Evolutionary conservation across 2,329 filamentous ascomycete species (phyloP).

Genomic region (Bertia moriformis): DNA sequence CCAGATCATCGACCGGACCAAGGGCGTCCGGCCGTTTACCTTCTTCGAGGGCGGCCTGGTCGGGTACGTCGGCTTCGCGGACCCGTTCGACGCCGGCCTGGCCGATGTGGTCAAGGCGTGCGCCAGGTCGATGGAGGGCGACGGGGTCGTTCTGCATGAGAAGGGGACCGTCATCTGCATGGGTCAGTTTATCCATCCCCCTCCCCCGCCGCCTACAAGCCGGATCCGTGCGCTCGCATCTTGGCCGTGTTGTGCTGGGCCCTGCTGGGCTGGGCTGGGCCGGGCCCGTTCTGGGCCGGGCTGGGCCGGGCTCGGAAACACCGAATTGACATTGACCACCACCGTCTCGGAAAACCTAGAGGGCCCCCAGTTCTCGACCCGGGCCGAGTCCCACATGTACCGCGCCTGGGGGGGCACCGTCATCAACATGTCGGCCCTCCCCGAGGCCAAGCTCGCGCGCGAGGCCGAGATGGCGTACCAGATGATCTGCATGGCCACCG

Average conservation of each 20-base stretch:
- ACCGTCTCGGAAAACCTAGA: conserved; percentile 38
- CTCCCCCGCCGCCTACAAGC: no score
- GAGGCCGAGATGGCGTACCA: conserved; percentile 95
- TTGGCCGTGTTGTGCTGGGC: conserved; percentile 1
- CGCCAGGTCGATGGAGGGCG: conserved; percentile 61
- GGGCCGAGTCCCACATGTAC: conserved; percentile 91
- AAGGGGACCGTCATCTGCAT: conserved; percentile 82
- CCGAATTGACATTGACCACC: not conserved
- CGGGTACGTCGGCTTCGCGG: conserved; percentile 85
- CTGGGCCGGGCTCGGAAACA: not conserved
- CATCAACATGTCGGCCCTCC: conserved; percentile 95
- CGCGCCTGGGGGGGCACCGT: conserved; percentile 83
- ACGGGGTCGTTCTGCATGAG: conserved; percentile 75
- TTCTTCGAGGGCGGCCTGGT: conserved; percentile 91
- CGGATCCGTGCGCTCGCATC: not conserved
- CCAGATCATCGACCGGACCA: conserved; percentile 93
- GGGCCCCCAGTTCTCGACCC: conserved; percentile 94
- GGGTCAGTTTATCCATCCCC: conserved; percentile 37
- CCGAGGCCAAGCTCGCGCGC: conserved; percentile 87
- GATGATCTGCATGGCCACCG: conserved; percentile 98
- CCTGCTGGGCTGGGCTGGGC: no score
- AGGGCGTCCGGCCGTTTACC: conserved; percentile 83
- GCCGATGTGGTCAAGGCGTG: conserved; percentile 66
- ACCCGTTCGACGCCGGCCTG: conserved; percentile 75
- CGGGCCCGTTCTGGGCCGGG: not conserved